Conservation (phyloP, 495 filamentous ascomycete genomes). For the Hypoxylon trugodes region DNA sequence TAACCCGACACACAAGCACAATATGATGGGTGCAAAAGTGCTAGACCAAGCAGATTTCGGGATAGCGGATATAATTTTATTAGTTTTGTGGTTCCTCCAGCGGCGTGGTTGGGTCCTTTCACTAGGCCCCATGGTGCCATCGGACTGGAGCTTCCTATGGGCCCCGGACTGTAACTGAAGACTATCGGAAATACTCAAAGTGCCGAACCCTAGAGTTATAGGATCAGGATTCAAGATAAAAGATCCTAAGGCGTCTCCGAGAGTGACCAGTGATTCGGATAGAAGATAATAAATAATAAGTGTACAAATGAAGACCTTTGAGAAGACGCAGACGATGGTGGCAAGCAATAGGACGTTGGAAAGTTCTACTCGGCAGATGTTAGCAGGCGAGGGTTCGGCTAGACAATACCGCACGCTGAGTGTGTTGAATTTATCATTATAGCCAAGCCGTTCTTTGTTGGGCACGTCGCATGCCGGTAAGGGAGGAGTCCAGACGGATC, state of each 20-base stretch:
- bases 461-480: not conserved
- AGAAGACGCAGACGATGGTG: slow-evolving; percentile 8
- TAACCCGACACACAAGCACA: not conserved
- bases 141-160: not conserved
- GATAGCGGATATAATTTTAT: not conserved
- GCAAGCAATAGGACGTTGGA: slow-evolving; percentile 5
- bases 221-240: slow-evolving; percentile 30
- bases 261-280: slow-evolving; percentile 12
- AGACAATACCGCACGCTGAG: slow-evolving; percentile 8
- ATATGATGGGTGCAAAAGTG: not conserved
- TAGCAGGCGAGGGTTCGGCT: not conserved
- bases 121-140: not conserved
- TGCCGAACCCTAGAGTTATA: slow-evolving; percentile 15
- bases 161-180: slow-evolving; percentile 8
- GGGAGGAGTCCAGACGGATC: not conserved
- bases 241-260: slow-evolving; percentile 23
- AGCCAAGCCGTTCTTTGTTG: not conserved
- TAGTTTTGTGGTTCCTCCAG: not conserved
- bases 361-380: slow-evolving; percentile 18
- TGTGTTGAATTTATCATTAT: not conserved
- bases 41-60: not conserved
- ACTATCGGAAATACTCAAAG: slow-evolving; percentile 10
- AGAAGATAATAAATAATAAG: not conserved
- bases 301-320: not conserved
- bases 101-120: not conserved